Conservation (phyloP, 495 filamentous ascomycete genomes). For the Aspergillus panamensis region DNA sequence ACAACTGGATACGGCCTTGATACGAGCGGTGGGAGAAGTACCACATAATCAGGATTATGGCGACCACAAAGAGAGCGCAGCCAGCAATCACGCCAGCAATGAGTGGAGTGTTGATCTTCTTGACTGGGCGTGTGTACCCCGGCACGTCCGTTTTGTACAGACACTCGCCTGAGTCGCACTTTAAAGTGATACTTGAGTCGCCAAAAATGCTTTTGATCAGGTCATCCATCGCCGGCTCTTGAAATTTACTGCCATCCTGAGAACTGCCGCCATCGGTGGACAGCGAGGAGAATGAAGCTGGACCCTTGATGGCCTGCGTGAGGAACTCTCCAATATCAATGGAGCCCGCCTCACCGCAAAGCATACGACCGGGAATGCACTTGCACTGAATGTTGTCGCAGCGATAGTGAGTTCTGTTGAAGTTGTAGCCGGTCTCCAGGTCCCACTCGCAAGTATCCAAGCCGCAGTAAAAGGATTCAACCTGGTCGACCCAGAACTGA, state of each 20-base stretch:
- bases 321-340: constrained; percentile 92
- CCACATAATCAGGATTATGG: constrained; percentile 79
- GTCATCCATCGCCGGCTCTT: constrained; percentile 85
- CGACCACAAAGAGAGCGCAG: constrained; percentile 81
- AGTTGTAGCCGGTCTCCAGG: constrained; percentile 60
- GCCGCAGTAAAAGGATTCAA: constrained; percentile 94
- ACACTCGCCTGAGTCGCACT: constrained; percentile 86
- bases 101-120: constrained; percentile 94
- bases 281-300: constrained; percentile 75
- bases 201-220: constrained; percentile 86
- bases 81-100: constrained; percentile 93
- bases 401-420: constrained; percentile 78
- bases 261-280: constrained; percentile 56
- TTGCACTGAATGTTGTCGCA: constrained; percentile 81
- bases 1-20: constrained; percentile 68
- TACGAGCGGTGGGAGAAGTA: constrained; percentile 72
- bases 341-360: constrained; percentile 87
- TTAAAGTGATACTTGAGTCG: constrained; percentile 78
- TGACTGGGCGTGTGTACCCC: constrained; percentile 82
- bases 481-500: constrained; percentile 94
- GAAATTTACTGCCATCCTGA: constrained; percentile 70
- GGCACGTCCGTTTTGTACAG: constrained; percentile 87
- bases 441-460: constrained; percentile 75
- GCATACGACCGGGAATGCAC: constrained; percentile 86
- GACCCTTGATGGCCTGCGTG: constrained; percentile 72